Conservation (phyloP, 345 rosid species). For the Ceriops zippeliana region DNA sequence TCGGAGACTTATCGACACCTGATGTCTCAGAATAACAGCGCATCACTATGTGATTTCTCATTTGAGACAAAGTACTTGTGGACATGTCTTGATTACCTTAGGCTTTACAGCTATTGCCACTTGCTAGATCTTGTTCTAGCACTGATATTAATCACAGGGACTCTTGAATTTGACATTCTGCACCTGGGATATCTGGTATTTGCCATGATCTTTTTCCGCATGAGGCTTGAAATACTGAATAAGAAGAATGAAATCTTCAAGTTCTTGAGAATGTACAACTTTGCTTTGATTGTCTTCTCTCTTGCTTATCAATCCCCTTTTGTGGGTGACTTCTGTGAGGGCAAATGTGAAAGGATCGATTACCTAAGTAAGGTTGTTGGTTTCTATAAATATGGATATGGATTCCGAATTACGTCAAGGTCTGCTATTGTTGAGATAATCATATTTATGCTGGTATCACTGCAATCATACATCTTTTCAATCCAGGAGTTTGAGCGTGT, state of each 20-base stretch:
- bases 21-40: slow-evolving; percentile 27
- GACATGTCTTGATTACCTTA: slow-evolving; percentile 42
- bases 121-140: slow-evolving; percentile 41
- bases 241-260: slow-evolving; percentile 41
- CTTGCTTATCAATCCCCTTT: slow-evolving; percentile 49
- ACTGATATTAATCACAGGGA: slow-evolving; percentile 49
- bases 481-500: slow-evolving; percentile 38
- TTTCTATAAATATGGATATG: slow-evolving; percentile 45
- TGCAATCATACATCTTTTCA: slow-evolving; percentile 45
- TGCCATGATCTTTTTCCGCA: slow-evolving; percentile 48
- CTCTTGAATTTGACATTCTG: slow-evolving; percentile 57
- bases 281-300: slow-evolving; percentile 40
- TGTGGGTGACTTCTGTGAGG: slow-evolving; percentile 28
- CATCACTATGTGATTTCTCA: slow-evolving; percentile 36
- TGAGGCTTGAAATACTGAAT: slow-evolving; percentile 39
- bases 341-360: slow-evolving; percentile 26
- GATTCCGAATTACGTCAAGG: slow-evolving; percentile 46
- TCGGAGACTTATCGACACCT: slow-evolving; percentile 29
- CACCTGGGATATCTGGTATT: slow-evolving; percentile 57
- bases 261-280: slow-evolving; percentile 43
- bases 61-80: slow-evolving; percentile 40
- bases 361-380: slow-evolving; percentile 35
- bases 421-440: slow-evolving; percentile 48
- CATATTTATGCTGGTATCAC: slow-evolving; percentile 43
- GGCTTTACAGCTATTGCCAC: slow-evolving; percentile 45